Conservation (phyloP, 768 basidiomycete genomes). For the Flagelloscypha sp. region DNA sequence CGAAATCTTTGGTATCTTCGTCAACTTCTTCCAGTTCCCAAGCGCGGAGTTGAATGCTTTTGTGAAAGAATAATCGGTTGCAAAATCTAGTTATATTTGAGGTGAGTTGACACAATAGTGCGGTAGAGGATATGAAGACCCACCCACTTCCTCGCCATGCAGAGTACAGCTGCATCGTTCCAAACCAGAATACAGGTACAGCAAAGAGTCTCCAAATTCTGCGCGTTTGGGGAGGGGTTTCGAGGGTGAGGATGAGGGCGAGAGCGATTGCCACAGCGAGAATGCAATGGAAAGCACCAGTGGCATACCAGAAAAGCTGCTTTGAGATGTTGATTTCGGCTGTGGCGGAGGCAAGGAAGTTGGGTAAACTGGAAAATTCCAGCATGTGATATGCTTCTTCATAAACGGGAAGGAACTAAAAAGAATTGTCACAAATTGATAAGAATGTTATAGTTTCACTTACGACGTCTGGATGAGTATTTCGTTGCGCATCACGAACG, state of each 20-base stretch:
- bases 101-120: not conserved
- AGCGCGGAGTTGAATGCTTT: constrained; percentile 24
- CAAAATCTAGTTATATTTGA: constrained; percentile 20
- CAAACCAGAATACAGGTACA: constrained; percentile 20
- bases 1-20: constrained; percentile 17
- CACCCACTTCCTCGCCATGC: constrained; percentile 28
- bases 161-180: constrained; percentile 24
- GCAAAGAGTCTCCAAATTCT: constrained; percentile 25
- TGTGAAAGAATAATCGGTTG: constrained; percentile 25
- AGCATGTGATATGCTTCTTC: constrained; percentile 24
- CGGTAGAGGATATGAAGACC: constrained; percentile 3
- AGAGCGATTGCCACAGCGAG: constrained; percentile 20
- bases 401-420: constrained; percentile 26
- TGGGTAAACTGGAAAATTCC: constrained; percentile 21
- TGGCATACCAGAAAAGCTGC: constrained; percentile 25
- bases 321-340: constrained; percentile 29
- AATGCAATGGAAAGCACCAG: constrained; percentile 18
- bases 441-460: constrained; percentile 3
- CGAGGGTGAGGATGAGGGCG: constrained; percentile 19
- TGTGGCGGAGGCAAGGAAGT: constrained; percentile 23
- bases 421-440: not conserved
- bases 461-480: constrained; percentile 30
- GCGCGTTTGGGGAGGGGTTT: constrained; percentile 16
- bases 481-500: constrained; percentile 19
- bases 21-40: constrained; percentile 31